These are phyloP conservation scores for Ganoderma lucidum DNA, from an alignment of 1,284 basidiomycete genomes.

Conservation along the genomic window DNA sequence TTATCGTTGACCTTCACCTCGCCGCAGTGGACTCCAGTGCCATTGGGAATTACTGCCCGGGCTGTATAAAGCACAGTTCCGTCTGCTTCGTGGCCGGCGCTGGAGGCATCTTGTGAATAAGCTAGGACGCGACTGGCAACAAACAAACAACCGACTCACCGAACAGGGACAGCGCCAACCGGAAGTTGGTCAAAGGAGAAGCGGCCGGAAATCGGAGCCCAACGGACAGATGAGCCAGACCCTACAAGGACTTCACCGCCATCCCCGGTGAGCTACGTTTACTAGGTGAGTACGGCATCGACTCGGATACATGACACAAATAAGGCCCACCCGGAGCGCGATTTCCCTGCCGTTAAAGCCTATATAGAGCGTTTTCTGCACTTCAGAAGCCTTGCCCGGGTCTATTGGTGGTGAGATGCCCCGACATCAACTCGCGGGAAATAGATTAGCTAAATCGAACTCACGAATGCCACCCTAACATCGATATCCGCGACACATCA, in stretches of 20 bases:
- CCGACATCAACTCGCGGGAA: neutral
- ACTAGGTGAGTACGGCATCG: neutral
- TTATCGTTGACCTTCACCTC: neutral
- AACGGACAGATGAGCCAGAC: neutral
- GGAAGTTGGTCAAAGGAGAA: neutral
- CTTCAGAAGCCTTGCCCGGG: neutral
- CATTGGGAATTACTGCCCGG: neutral
- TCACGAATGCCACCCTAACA: conserved; percentile 1
- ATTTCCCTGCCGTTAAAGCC: neutral
- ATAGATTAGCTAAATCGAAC: neutral
- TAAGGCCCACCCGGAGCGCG: neutral
- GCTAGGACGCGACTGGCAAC: neutral
- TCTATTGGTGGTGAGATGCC: too few species aligned
- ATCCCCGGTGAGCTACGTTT: neutral
- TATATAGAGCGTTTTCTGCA: neutral
- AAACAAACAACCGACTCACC: neutral
- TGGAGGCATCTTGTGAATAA: neutral
- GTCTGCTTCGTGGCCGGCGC: neutral
- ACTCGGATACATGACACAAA: neutral
- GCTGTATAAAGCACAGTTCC: neutral
- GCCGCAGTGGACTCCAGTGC: neutral
- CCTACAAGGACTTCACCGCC: neutral
- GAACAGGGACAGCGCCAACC: neutral
- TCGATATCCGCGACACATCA: neutral
- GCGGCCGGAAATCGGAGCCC: neutral